A percentile compares a stretch with the other conserved stretches of the same genome.
These are phyloP conservation scores for Cryptosporidium sp. DNA, from an alignment of 169 alveolate species.

Conservation along the genomic window DNA sequence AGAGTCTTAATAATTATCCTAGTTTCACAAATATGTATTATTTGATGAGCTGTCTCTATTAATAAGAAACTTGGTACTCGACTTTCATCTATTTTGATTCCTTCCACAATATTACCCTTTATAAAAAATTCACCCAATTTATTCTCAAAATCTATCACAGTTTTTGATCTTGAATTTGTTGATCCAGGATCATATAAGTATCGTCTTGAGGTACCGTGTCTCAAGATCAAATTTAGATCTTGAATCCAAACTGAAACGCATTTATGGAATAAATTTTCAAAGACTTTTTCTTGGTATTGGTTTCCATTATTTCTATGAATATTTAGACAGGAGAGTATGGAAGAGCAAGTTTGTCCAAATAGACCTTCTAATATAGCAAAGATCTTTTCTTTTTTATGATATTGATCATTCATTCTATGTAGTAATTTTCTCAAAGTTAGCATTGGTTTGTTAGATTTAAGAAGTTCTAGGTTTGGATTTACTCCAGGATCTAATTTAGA, in stretches of 20 bases:
- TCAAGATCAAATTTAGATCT: constrained; percentile 44
- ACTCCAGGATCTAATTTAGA: constrained; percentile 48
- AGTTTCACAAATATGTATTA: constrained; percentile 38
- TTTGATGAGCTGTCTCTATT: constrained; percentile 20
- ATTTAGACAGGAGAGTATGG: constrained; percentile 37
- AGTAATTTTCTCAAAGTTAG: constrained; percentile 52
- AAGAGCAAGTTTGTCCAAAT: constrained; percentile 13
- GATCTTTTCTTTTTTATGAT: not conserved
- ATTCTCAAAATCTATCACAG: not conserved
- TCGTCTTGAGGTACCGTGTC: constrained; percentile 8
- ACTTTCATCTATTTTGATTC: not conserved
- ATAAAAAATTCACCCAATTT: constrained; percentile 42
- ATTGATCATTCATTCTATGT: constrained; percentile 38
- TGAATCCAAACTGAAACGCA: constrained; percentile 40
- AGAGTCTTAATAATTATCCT: constrained; percentile 1
- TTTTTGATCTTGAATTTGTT: not conserved
- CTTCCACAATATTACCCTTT: constrained; percentile 15
- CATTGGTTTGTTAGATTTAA: constrained; percentile 14
- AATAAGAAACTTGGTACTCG: constrained; percentile 32
- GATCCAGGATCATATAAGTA: not conserved
- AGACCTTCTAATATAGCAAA: constrained; percentile 47
- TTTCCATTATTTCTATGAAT: constrained; percentile 19
- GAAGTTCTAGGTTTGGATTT: constrained; percentile 58
- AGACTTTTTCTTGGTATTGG: constrained; percentile 8
- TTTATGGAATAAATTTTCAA: constrained; percentile 21